These are phyloP conservation scores for Wickerhamiella occidentalis DNA, from an alignment of 805 yeast genomes.

Conservation along the genomic window DNA sequence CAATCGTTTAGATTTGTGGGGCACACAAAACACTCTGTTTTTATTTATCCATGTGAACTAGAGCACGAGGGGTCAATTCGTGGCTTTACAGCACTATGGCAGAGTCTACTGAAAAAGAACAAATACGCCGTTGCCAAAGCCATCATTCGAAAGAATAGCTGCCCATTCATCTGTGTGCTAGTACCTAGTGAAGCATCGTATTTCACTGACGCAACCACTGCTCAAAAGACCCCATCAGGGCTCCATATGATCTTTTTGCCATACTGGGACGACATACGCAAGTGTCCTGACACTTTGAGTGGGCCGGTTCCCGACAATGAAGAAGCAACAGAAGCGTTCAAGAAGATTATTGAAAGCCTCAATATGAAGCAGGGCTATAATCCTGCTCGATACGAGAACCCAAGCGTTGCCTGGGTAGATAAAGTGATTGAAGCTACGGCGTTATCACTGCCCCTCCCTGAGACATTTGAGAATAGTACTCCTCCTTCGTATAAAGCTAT, in stretches of 20 bases:
- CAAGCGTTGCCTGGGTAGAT: conserved; percentile 38
- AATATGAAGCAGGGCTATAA: conserved; percentile 37
- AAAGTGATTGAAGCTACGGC: conserved; percentile 51
- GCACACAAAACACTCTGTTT: conserved; percentile 42
- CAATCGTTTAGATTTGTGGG: conserved; percentile 33
- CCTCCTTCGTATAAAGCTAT: conserved; percentile 23
- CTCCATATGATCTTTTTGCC: conserved; percentile 60
- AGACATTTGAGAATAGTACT: conserved; percentile 19
- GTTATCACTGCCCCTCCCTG: conserved; percentile 42
- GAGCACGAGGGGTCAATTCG: conserved; percentile 48
- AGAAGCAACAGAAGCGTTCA: background rate
- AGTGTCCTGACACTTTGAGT: conserved; percentile 37
- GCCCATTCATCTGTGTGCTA: conserved; percentile 51
- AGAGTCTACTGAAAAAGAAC: conserved; percentile 39
- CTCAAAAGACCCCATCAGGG: conserved; percentile 48
- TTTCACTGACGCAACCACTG: conserved; percentile 16
- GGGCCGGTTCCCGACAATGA: conserved; percentile 7
- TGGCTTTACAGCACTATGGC: conserved; percentile 57
- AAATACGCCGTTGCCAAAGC: conserved; percentile 68
- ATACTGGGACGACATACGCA: conserved; percentile 60
- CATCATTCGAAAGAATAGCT: conserved; percentile 38
- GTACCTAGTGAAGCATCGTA: conserved; percentile 34
- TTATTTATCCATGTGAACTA: conserved; percentile 57
- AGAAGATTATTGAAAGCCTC: conserved; percentile 27
- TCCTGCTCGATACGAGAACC: conserved; percentile 37